phyloP scores from a whole-genome alignment of 2,329 filamentous ascomycete species.

The Nectriaceae sp. region DNA sequence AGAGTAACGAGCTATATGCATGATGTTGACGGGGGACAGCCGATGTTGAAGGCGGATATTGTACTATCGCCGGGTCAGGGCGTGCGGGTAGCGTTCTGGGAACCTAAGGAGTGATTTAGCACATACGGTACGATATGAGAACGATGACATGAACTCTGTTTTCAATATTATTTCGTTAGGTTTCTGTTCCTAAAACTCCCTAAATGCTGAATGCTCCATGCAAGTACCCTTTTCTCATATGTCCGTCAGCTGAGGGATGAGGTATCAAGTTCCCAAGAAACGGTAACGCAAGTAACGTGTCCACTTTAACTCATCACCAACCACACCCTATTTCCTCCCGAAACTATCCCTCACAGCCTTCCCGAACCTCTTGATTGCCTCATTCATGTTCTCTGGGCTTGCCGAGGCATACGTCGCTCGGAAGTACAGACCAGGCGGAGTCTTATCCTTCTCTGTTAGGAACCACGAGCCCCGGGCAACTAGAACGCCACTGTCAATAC shows the following conservation, averaged over 20 bases:
- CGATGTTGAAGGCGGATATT: conserved; percentile 59
- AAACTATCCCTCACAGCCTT: conserved; percentile 67
- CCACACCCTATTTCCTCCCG: conserved; percentile 31
- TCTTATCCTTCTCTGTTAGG: conserved; percentile 67
- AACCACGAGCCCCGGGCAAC: conserved; percentile 91
- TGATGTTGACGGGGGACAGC: conserved; percentile 54
- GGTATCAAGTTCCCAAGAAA: no score
- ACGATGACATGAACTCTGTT: no score
- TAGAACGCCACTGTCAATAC: conserved; percentile 76
- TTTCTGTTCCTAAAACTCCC: neutral
- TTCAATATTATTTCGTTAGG: neutral
- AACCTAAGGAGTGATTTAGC: conserved; percentile 35
- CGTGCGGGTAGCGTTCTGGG: conserved; percentile 58
- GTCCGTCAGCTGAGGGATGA: no score
- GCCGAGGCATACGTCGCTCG: conserved; percentile 88
- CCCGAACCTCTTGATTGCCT: conserved; percentile 76
- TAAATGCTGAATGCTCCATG: neutral
- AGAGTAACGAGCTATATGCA: conserved; percentile 60
- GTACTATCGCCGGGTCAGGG: conserved; percentile 61
- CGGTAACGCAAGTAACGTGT: no score
- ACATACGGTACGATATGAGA: neutral
- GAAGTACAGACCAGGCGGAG: conserved; percentile 74
- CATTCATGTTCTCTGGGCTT: conserved; percentile 66
- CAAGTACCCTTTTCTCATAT: no score
- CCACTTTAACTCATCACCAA: neutral